Conservation (phyloP, 2,329 filamentous ascomycete genomes). For the Fusarium pseudoanthophilum region DNA sequence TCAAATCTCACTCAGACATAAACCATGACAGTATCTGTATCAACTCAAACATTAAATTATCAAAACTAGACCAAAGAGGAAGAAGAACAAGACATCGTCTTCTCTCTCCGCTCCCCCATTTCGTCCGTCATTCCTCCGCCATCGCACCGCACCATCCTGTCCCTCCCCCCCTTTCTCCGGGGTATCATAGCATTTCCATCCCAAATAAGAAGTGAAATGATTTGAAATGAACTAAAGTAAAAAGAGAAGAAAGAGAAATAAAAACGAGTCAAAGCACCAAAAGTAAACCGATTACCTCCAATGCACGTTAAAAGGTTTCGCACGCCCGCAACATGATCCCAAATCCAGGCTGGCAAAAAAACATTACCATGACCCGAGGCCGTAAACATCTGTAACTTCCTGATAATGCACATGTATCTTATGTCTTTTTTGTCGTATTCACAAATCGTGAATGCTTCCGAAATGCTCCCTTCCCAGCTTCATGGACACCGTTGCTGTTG, state of each 20-base stretch:
- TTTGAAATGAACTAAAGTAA: not conserved
- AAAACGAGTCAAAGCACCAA: constrained; percentile 30
- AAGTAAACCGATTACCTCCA: constrained; percentile 20
- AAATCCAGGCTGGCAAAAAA: constrained; percentile 22
- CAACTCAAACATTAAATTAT: constrained; percentile 32
- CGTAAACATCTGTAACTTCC: constrained; percentile 37
- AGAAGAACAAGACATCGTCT: constrained; percentile 18
- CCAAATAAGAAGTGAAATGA: constrained; percentile 19
- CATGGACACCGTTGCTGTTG: constrained; percentile 45
- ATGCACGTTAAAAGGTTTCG: constrained; percentile 9
- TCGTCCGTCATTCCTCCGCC: not conserved
- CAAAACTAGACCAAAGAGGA: constrained; percentile 26
- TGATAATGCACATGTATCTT: constrained; percentile 39
- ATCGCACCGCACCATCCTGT: constrained; percentile 24
- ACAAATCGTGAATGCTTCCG: constrained; percentile 15
- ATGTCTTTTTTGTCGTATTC: constrained; percentile 15
- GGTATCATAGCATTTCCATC: constrained; percentile 37
- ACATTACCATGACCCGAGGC: constrained; percentile 17
- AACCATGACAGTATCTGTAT: not conserved
- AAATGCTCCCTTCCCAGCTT: constrained; percentile 38
- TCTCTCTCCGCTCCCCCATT: not conserved
- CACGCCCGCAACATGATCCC: constrained; percentile 25
- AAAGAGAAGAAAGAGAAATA: not conserved
- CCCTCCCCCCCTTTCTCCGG: constrained; percentile 34
- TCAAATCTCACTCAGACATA: not conserved